phyloP scores from a whole-genome alignment of 495 filamentous ascomycete genomes.

The Cetradonia linearis region DNA sequence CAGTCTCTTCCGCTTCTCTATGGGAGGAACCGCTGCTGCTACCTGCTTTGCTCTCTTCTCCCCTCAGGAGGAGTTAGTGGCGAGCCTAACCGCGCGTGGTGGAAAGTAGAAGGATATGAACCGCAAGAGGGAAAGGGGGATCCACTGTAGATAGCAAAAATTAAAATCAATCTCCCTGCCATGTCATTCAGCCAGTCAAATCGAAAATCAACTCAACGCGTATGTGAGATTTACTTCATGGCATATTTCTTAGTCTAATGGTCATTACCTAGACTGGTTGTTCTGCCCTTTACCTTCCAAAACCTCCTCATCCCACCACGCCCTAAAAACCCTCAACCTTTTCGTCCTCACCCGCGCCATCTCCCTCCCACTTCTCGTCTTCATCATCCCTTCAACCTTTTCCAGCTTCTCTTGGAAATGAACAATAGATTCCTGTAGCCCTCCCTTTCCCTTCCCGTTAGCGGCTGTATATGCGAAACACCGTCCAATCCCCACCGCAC shows the following conservation, averaged over 20 bases:
- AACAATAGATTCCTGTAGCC: constrained; percentile 45
- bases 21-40: constrained; percentile 15
- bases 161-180: not conserved
- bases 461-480: constrained; percentile 69
- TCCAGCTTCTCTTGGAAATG: constrained; percentile 77
- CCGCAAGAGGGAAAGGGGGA: not conserved
- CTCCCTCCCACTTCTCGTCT: constrained; percentile 59
- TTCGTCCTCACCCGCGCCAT: constrained; percentile 54
- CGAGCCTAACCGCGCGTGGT: constrained; percentile 9
- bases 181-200: not conserved
- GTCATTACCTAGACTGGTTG: too few species aligned
- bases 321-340: not conserved
- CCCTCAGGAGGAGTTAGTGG: constrained; percentile 9
- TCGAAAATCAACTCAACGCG: too few species aligned
- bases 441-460: constrained; percentile 38
- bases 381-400: constrained; percentile 68
- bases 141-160: not conserved
- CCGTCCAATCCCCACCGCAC: constrained; percentile 70
- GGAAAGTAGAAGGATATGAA: constrained; percentile 11
- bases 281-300: not conserved
- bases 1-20: constrained; percentile 1
- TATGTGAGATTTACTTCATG: too few species aligned
- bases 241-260: too few species aligned
- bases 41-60: constrained; percentile 10
- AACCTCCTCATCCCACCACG: not conserved